Percentiles rank a stretch among this genome's conserved stretches.
Evolutionary conservation across 83 land plant species (phyloP).

Genomic region (Diphasiastrum complanatum): DNA sequence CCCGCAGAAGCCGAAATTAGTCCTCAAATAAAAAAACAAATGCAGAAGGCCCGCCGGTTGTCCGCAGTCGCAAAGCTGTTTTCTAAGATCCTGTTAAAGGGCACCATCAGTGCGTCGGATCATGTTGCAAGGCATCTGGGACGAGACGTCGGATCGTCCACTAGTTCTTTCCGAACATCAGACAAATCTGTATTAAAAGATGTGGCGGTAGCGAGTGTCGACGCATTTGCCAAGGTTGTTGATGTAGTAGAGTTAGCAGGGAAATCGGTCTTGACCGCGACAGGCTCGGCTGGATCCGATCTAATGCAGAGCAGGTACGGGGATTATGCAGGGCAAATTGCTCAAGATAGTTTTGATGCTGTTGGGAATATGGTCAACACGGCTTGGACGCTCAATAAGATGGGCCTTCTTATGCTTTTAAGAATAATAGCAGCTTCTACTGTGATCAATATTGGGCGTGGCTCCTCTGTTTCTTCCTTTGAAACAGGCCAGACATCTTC

Average conservation of each 20-base stretch:
- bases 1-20: constrained; percentile 3
- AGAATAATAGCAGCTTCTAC: constrained; percentile 30
- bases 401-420: constrained; percentile 29
- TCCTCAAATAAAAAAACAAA: constrained; percentile 25
- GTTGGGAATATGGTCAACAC: constrained; percentile 10
- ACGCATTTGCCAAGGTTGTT: constrained; percentile 36
- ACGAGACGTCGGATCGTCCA: neutral
- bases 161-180: neutral
- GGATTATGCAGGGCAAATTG: neutral
- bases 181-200: neutral
- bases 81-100: constrained; percentile 30
- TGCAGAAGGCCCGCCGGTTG: constrained; percentile 41
- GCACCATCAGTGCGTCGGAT: constrained; percentile 26
- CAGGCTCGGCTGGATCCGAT: constrained; percentile 1
- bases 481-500: too few relatives aligned
- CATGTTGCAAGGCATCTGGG: constrained; percentile 16
- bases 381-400: constrained; percentile 33
- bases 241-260: constrained; percentile 43
- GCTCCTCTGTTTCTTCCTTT: too few relatives aligned
- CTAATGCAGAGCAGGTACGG: constrained; percentile 10
- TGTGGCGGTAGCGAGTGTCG: constrained; percentile 37
- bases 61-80: constrained; percentile 40
- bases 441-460: too few relatives aligned
- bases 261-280: constrained; percentile 9
- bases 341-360: constrained; percentile 14